Evolutionary conservation across 345 rosid genomes (phyloP).

Genomic region (Eucalyptus guilfoylei): DNA sequence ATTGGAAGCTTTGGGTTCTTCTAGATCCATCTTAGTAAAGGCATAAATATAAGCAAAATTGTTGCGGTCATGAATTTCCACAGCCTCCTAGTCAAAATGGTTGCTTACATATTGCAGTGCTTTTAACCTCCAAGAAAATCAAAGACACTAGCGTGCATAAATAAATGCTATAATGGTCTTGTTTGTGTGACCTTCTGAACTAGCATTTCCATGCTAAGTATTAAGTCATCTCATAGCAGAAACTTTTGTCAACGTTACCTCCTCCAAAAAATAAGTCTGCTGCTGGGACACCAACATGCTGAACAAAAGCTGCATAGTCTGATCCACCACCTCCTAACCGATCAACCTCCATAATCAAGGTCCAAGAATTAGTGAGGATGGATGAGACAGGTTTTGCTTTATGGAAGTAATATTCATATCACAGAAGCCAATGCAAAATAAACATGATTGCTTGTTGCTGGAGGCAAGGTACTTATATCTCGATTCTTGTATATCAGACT

Average conservation of each 20-base stretch:
- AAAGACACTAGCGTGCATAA: not conserved
- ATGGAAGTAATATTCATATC: not conserved
- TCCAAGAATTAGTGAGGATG: not conserved
- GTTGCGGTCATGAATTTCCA: not conserved
- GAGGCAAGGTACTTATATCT: not conserved
- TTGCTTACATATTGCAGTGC: not conserved
- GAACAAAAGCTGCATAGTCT: slow-evolving; percentile 73
- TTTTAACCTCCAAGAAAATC: not conserved
- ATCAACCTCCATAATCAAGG: slow-evolving; percentile 20
- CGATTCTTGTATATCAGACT: not conserved
- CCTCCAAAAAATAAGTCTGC: slow-evolving; percentile 40
- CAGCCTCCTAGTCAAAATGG: not conserved
- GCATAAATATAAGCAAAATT: not conserved
- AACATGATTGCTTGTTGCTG: not conserved
- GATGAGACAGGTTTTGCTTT: not conserved
- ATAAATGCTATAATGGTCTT: not conserved
- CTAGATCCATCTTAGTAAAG: not conserved
- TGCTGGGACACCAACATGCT: slow-evolving; percentile 67
- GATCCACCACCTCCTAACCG: slow-evolving; percentile 68
- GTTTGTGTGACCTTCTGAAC: not conserved
- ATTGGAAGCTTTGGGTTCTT: not conserved
- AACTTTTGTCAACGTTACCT: slow-evolving; percentile 21
- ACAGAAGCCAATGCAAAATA: not conserved
- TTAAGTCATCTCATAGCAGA: not conserved
- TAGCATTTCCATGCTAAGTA: not conserved